phyloP scores from a whole-genome alignment of 2,329 filamentous ascomycete species.

The Pleoardoris graminearum region DNA sequence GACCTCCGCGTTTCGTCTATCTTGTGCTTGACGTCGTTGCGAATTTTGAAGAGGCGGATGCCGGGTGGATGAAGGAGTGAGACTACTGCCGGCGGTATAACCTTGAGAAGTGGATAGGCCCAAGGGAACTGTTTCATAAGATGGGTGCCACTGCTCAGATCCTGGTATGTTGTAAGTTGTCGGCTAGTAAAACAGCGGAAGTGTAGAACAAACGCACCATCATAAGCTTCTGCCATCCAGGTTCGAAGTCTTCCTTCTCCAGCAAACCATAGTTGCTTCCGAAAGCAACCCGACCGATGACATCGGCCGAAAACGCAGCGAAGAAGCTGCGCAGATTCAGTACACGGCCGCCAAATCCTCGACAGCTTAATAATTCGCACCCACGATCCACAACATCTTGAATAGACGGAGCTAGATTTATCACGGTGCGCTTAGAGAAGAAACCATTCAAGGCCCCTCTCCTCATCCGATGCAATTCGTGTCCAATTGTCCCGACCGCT shows the following conservation, averaged over 20 bases:
- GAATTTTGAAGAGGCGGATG: slow-evolving; percentile 26
- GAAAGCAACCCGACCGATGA: slow-evolving; percentile 26
- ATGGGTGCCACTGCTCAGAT: slow-evolving; percentile 30
- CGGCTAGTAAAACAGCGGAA: background rate
- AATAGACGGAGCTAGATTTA: slow-evolving; percentile 5
- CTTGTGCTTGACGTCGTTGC: slow-evolving; percentile 18
- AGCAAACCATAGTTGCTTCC: slow-evolving; percentile 22
- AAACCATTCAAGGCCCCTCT: slow-evolving; percentile 30
- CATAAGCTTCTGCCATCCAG: slow-evolving; percentile 27
- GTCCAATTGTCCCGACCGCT: slow-evolving; percentile 23
- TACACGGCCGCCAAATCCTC: slow-evolving; percentile 5
- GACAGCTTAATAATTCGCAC: slow-evolving; percentile 12
- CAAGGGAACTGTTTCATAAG: slow-evolving; percentile 33
- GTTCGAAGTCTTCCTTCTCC: slow-evolving; percentile 22
- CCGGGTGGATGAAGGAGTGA: slow-evolving; percentile 29
- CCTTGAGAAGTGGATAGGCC: slow-evolving; percentile 16
- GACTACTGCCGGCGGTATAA: slow-evolving; percentile 21
- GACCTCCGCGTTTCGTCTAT: slow-evolving; percentile 11
- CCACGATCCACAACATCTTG: slow-evolving; percentile 8
- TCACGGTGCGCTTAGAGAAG: slow-evolving; percentile 27
- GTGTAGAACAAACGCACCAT: slow-evolving; percentile 9
- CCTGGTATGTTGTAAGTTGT: slow-evolving; percentile 7
- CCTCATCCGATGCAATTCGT: slow-evolving; percentile 30
- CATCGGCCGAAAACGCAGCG: slow-evolving; percentile 24
- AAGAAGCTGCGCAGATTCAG: slow-evolving; percentile 23